Base-by-base conservation (phyloP, 1,284 basidiomycete genomes). In the Puccinia horiana region DNA sequence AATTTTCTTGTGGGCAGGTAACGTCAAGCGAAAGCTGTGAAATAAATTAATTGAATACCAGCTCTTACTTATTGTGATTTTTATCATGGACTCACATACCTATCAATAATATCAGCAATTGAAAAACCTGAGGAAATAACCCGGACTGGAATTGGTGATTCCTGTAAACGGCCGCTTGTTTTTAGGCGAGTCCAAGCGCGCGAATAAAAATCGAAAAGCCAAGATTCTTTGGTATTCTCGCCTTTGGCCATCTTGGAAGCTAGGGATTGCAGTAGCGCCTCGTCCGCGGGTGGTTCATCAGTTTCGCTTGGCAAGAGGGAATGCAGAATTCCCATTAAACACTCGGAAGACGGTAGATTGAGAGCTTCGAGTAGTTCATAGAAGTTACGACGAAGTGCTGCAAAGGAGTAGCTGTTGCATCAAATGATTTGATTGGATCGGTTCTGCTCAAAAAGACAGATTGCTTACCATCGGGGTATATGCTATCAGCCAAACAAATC, bases 21-120 rank as follows among this genome's bases (percentile, higher is more conserved):
- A 58, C n/a, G 73, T 75, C 37, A 75, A 75, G 32, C 73, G 73
- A 40, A 75, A 75, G 37, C 73, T 75, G 35, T 26, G 23, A 58
- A 37, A 44, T 58, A 20, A 47, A 52, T 32, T 32, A n/a, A 40
- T 12, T 29, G 32, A 14, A 49, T 44, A 44, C 11, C 8, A 58
- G 35, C 37, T 61, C 70, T 35, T n/a, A 6, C 5, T 14, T 26
- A 12, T 37, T 73, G 14, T 49, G 12, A 12, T 35, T 32, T 54
- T 54, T 8, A 2, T 47, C 26, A 42, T 2, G 11, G 6, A 35
- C 12, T 61, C 14, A 75, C 73, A 56, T 29, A 58, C 73, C 52
- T 58, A 29, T 56, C 49, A 37, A 75, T 75, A 37, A 75, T 75
- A 42, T 58, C 54, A 37, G 52, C 54, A 44, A 75, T 75, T 20